phyloP scores from a whole-genome alignment of 2,329 filamentous ascomycete species.

The Shiraia sp. region DNA sequence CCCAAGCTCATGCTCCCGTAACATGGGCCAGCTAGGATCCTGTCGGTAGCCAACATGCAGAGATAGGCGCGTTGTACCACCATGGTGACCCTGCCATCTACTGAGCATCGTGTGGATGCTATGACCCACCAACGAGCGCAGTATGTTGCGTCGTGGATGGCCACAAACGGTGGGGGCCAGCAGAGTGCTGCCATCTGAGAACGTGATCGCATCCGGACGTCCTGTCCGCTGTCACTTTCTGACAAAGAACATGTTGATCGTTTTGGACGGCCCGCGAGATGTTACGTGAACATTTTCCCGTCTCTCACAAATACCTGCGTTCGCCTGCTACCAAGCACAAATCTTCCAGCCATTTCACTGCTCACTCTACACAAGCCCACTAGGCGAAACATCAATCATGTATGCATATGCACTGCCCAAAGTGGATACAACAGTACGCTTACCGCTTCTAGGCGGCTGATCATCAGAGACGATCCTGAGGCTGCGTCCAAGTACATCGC shows the following conservation, averaged over 20 bases:
- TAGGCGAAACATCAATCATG: constrained; percentile 32
- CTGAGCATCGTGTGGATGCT: constrained; percentile 24
- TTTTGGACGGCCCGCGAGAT: constrained; percentile 13
- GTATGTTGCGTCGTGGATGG: constrained; percentile 11
- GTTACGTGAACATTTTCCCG: constrained; percentile 24
- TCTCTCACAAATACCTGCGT: constrained; percentile 20
- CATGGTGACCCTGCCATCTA: constrained; percentile 32
- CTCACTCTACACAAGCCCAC: constrained; percentile 8
- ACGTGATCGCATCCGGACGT: constrained; percentile 20
- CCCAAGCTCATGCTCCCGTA: constrained; percentile 30
- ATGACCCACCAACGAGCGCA: constrained; percentile 22
- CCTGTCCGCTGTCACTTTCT: constrained; percentile 23
- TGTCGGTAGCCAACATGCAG: constrained; percentile 9
- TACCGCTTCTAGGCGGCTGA: constrained; percentile 69
- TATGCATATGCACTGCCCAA: constrained; percentile 32
- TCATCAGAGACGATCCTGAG: constrained; percentile 74
- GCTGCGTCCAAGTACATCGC: constrained; percentile 76
- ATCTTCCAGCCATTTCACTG: constrained; percentile 5
- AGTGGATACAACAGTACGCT: constrained; percentile 24
- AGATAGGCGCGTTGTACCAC: constrained; percentile 38
- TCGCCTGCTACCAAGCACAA: constrained; percentile 5
- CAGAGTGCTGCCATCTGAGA: constrained; percentile 4
- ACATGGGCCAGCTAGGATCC: constrained; percentile 18
- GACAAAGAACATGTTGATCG: constrained; percentile 28
- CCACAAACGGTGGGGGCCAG: constrained; percentile 8